Evolutionary conservation across 1,284 basidiomycete species (phyloP), one percentile per base, ranked within the genome.

Genomic region (Flammula alnicola): DNA sequence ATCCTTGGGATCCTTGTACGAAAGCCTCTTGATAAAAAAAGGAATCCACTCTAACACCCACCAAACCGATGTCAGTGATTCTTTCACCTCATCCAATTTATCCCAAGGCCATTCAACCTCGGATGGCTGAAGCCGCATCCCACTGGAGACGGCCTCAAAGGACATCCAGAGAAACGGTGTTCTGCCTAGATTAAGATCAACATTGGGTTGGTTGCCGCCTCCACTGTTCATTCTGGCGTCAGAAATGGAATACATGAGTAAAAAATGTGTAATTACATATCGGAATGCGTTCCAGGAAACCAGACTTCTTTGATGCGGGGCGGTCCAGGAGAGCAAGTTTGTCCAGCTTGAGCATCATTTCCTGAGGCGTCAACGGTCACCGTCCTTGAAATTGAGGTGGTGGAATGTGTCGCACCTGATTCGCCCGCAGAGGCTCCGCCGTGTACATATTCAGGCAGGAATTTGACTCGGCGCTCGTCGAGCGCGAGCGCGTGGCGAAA

Each of bases 391-490:
- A n/a, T n/a, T n/a, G n/a, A n/a, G n/a, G n/a, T n/a, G n/a, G n/a
- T n/a, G n/a, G n/a, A n/a, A n/a, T n/a, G n/a, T n/a, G n/a, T n/a
- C n/a, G n/a, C n/a, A n/a, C 22, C 14, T 10, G 23, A 16, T 10
- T 38, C 9, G 22, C 2, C 30, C 10, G 7, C 3, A 22, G 47
- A 12, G 20, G 29, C 23, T 5, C 47, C 55, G 19, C 55, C 55
- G 32, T 52, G 40, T 10, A 45, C 50, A 31, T 58, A 67, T 52
- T 74, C 72, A 4, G 71, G 69, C 42, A 69, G 55, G 49, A 72
- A 72, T 45, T 71, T 71, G 32, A 68, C 67, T 7, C 71, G 62
- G 11, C 64, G 62, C 49, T 74, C 72, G 50, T 74, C 71, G 1
- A 74, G 54, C 11, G 64, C 64, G 10, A 66, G 58, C 10, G 64